Evolutionary conservation across 768 basidiomycete species (phyloP).

Genomic region (Lentinula boryana): DNA sequence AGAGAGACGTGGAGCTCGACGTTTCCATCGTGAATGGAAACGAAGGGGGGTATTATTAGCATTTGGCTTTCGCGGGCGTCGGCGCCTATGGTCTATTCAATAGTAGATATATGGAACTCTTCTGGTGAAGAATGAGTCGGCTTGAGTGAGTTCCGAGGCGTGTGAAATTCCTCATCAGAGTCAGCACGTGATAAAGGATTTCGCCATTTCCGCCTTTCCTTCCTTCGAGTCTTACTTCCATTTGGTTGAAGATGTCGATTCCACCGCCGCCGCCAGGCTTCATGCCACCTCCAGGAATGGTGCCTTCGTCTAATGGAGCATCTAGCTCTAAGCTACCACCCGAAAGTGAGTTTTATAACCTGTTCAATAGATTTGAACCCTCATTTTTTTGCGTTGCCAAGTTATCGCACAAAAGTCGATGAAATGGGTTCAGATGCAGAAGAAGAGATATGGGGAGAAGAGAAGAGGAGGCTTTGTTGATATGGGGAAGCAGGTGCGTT

Average conservation of each 20-base stretch:
- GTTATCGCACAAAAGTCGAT: slow-evolving; percentile 87
- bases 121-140: too few species aligned
- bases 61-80: not conserved
- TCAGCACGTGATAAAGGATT: not conserved
- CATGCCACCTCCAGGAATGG: slow-evolving; percentile 47
- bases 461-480: slow-evolving; percentile 85
- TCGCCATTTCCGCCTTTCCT: not conserved
- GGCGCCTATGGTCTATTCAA: not conserved
- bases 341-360: slow-evolving; percentile 30
- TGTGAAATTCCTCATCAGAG: not conserved
- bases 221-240: not conserved
- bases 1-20: not conserved
- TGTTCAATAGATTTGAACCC: slow-evolving; percentile 5
- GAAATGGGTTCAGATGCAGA: slow-evolving; percentile 96
- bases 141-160: not conserved
- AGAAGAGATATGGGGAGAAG: slow-evolving; percentile 88
- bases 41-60: not conserved
- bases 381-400: slow-evolving; percentile 18
- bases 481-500: slow-evolving; percentile 84
- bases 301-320: slow-evolving; percentile 25
- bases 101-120: not conserved
- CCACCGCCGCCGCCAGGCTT: slow-evolving; percentile 39
- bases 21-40: not conserved
- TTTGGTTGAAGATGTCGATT: slow-evolving; percentile 37
- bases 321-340: slow-evolving; percentile 39